Evolutionary conservation across 129 eudicot species (phyloP).

Genomic region (Calendula officinalis): DNA sequence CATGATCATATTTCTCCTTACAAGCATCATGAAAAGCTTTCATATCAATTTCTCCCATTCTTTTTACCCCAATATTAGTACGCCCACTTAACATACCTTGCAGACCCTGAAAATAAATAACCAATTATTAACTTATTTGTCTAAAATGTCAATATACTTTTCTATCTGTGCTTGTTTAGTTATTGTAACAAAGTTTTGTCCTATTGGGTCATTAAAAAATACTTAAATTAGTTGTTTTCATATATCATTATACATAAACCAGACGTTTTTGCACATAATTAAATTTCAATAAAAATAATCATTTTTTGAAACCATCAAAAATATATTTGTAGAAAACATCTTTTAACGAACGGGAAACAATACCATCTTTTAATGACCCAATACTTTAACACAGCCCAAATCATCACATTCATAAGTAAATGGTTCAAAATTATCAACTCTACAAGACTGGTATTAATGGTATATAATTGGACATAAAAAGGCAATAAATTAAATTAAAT

Average conservation of each 20-base stretch:
- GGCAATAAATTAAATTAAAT: conserved; percentile 23
- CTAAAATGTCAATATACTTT: no score
- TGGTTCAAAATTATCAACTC: background rate
- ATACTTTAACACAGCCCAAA: background rate
- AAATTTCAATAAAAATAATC: no score
- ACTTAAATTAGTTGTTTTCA: no score
- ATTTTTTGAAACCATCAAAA: no score
- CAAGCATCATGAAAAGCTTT: conserved; percentile 49
- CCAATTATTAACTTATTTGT: background rate
- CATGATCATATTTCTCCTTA: conserved; percentile 45
- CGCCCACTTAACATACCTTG: conserved; percentile 45
- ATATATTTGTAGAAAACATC: no score
- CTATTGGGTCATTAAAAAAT: no score
- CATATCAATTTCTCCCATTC: conserved; percentile 77
- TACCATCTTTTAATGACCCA: background rate
- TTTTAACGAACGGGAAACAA: background rate
- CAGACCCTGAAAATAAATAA: conserved; percentile 50
- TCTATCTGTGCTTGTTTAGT: no score
- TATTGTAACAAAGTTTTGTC: no score
- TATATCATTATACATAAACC: no score
- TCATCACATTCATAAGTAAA: background rate
- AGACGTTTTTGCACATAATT: no score
- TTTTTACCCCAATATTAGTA: conserved; percentile 62
- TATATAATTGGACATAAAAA: conserved; percentile 5
- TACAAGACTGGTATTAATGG: background rate